Evolutionary conservation across 2,329 filamentous ascomycete genomes (phyloP).

Genomic region (Ophiognomonia clavigignenti-juglandacearum): DNA sequence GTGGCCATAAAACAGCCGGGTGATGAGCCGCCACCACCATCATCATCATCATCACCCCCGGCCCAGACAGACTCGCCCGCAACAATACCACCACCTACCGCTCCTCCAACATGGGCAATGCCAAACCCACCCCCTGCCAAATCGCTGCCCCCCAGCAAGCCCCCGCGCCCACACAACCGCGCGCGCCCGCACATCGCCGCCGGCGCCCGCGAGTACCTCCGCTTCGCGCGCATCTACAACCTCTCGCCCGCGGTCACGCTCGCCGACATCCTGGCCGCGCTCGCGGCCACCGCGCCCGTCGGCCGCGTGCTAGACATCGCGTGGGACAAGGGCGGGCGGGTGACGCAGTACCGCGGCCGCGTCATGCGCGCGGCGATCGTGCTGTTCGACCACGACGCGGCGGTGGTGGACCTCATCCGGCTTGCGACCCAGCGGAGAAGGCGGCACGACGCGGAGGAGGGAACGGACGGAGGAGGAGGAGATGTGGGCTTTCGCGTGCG

Average conservation of each 20-base stretch:
- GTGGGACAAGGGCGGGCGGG: background rate
- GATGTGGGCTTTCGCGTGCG: background rate
- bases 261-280: background rate
- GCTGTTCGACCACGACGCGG: conserved; percentile 1
- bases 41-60: background rate
- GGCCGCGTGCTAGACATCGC: background rate
- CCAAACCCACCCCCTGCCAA: no score
- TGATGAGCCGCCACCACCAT: background rate
- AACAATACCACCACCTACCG: no score
- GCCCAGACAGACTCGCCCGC: background rate
- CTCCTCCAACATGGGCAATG: no score
- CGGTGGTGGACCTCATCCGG: background rate
- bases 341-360: background rate
- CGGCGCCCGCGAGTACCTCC: background rate
- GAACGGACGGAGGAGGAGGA: no score
- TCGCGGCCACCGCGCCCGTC: background rate
- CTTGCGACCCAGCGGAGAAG: background rate
- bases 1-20: background rate
- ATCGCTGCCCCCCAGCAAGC: no score
- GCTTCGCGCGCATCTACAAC: background rate
- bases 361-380: background rate
- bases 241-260: background rate
- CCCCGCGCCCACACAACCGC: no score
- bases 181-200: no score
- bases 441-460: no score